phyloP scores from a whole-genome alignment of 2,329 filamentous ascomycete genomes.

The Coniochaeta prunicola region DNA sequence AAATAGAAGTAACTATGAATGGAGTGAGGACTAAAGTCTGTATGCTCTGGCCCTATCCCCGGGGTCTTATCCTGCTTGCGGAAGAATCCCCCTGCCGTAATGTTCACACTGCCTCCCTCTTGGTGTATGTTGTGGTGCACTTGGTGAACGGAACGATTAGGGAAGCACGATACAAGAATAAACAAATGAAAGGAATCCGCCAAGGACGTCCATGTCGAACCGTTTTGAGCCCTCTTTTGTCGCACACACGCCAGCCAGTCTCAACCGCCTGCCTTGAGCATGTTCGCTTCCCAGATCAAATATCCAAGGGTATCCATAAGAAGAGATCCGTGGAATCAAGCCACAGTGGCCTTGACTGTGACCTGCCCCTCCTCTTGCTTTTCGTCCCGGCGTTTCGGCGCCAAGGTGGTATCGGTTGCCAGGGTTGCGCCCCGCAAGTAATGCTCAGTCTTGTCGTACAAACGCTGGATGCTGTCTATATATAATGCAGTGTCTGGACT shows the following conservation, averaged over 20 bases:
- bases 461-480: not conserved
- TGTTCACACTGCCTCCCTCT: not conserved
- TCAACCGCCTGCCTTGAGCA: not conserved
- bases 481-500: not conserved
- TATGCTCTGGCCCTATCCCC: not conserved
- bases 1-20: not conserved
- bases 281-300: not conserved
- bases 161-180: not conserved
- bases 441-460: not conserved
- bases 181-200: not conserved
- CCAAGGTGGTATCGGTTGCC: not conserved
- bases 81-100: not conserved
- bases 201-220: not conserved
- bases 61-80: not conserved
- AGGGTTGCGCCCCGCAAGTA: not conserved
- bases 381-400: not conserved
- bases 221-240: not conserved
- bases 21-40: not conserved
- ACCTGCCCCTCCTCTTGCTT: not conserved
- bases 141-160: not conserved
- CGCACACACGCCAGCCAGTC: not conserved
- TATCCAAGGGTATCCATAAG: conserved; percentile 1
- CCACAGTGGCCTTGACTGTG: not conserved
- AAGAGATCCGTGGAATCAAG: not conserved
- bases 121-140: not conserved